Conservation (phyloP, 2,329 filamentous ascomycete species). For the Aquanectria penicillioides region DNA sequence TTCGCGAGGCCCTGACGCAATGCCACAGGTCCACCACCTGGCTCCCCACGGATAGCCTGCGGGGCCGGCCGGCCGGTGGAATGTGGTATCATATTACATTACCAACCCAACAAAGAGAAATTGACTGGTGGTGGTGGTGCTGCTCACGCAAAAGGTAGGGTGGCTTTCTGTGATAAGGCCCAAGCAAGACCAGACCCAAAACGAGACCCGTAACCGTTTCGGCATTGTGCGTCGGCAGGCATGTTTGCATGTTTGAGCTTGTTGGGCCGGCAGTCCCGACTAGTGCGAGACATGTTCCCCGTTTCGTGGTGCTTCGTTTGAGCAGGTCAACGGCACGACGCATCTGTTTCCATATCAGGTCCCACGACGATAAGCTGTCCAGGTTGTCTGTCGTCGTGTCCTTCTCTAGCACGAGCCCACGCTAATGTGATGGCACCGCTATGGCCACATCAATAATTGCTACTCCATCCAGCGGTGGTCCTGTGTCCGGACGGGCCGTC, state of each 20-base stretch:
- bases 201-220: not conserved
- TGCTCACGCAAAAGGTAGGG: no score
- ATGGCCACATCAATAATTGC: no score
- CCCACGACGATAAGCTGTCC: no score
- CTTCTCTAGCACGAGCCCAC: conserved; percentile 3
- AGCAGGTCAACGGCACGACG: not conserved
- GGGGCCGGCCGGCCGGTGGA: conserved; percentile 11
- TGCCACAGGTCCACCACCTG: conserved; percentile 17
- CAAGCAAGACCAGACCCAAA: not conserved
- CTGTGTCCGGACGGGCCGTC: no score
- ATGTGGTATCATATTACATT: not conserved
- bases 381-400: not conserved
- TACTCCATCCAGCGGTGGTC: no score
- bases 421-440: conserved; percentile 14
- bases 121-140: no score
- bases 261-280: not conserved
- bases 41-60: conserved; percentile 3
- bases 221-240: not conserved
- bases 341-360: not conserved
- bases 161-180: conserved; percentile 19
- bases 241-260: not conserved
- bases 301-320: conserved; percentile 9
- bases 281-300: not conserved
- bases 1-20: conserved; percentile 1
- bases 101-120: not conserved